Percentiles rank a stretch among this genome's conserved stretches.
Evolutionary conservation across 371 early-diverging fungal genomes (phyloP).

Genomic region (Blakeslea trispora): DNA sequence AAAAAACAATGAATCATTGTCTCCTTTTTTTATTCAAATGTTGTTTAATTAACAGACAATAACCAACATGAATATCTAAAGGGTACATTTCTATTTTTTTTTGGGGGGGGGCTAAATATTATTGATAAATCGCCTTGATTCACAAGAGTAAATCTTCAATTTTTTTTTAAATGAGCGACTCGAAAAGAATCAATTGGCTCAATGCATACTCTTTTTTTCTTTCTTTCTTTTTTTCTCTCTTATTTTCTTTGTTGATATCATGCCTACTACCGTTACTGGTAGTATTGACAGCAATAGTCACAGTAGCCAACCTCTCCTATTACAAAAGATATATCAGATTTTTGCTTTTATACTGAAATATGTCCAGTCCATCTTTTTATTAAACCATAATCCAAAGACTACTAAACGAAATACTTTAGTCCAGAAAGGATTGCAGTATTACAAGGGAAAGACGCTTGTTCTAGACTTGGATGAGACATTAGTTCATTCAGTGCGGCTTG

Average conservation of each 20-base stretch:
- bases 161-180: background rate
- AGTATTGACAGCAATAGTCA: background rate
- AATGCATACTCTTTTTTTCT: background rate
- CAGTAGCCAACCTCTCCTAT: background rate
- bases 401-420: background rate
- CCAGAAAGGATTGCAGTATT: constrained; percentile 28
- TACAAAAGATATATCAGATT: background rate
- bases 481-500: constrained; percentile 78
- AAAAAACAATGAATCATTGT: too few species aligned
- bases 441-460: constrained; percentile 81
- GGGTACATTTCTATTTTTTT: too few species aligned
- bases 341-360: background rate
- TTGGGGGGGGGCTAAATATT: too few species aligned
- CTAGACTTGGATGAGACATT: constrained; percentile 97
- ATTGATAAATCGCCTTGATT: too few species aligned
- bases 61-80: too few species aligned
- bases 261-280: background rate
- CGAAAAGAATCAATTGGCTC: background rate
- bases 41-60: too few species aligned
- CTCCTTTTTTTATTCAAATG: too few species aligned
- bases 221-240: background rate
- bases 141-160: too few species aligned
- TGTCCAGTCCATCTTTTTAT: background rate
- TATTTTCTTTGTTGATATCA: background rate
- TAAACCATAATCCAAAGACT: background rate